Percentiles rank a stretch among this genome's conserved stretches.
Evolutionary conservation across 2,329 filamentous ascomycete species (phyloP).

Genomic region (Talaromyces sp.): DNA sequence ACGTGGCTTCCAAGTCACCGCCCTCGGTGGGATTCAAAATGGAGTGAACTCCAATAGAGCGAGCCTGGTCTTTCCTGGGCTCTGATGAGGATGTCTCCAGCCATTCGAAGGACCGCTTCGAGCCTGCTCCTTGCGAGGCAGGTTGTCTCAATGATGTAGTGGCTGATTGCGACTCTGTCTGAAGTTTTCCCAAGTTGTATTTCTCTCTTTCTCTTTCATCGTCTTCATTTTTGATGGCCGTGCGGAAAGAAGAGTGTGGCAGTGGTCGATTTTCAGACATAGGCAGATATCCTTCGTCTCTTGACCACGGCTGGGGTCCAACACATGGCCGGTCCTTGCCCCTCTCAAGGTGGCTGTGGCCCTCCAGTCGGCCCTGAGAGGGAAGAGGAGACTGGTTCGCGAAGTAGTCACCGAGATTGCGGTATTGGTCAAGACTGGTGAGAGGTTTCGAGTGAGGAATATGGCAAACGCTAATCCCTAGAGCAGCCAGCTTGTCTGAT

Average conservation of each 20-base stretch:
- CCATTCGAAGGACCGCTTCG: constrained; percentile 29
- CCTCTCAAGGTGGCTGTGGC: constrained; percentile 30
- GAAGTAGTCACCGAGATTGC: constrained; percentile 23
- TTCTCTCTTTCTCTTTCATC: constrained; percentile 3
- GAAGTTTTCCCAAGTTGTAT: background rate
- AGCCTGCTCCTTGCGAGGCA: constrained; percentile 12
- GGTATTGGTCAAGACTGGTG: constrained; percentile 24
- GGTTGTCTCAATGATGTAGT: constrained; percentile 11
- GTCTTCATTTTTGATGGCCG: constrained; percentile 17
- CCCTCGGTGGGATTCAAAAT: constrained; percentile 34
- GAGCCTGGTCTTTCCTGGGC: constrained; percentile 27
- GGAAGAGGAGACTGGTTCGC: constrained; percentile 24
- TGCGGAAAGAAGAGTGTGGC: constrained; percentile 20
- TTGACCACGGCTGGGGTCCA: constrained; percentile 19
- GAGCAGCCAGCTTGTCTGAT: constrained; percentile 34
- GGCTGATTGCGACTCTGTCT: constrained; percentile 13
- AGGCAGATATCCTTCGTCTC: constrained; percentile 27
- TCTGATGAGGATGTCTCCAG: constrained; percentile 30
- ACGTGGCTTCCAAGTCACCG: constrained; percentile 5
- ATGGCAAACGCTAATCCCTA: constrained; percentile 31
- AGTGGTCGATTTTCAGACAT: constrained; percentile 33
- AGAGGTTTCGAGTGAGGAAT: constrained; percentile 27
- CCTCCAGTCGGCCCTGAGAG: constrained; percentile 31
- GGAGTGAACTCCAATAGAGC: constrained; percentile 35
- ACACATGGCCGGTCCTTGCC: constrained; percentile 35